phyloP scores from a whole-genome alignment of 164 flowering plant genomes.

The Stephania yunnanensis region DNA sequence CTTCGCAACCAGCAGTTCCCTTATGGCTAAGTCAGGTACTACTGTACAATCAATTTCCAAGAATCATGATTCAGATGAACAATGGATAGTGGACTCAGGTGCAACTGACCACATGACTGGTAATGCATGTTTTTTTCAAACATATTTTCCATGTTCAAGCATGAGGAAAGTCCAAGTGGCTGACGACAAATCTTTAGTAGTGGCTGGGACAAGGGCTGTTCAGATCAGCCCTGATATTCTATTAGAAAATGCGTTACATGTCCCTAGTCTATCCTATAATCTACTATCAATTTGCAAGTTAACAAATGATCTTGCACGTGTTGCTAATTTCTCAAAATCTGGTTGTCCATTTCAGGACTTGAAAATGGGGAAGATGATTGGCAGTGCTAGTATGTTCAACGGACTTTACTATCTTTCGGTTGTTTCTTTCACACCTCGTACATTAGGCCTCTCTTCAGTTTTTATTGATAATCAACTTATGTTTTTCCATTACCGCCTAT shows the following conservation, averaged over 20 bases:
- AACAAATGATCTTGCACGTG: too few relatives aligned
- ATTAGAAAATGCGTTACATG: slow-evolving; percentile 1
- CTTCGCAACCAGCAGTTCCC: neutral
- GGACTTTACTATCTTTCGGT: too few relatives aligned
- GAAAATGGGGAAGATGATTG: slow-evolving; percentile 20
- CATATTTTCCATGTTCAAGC: too few relatives aligned
- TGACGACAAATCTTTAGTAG: neutral
- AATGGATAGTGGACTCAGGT: neutral
- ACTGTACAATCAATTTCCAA: too few relatives aligned
- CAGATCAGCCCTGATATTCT: neutral
- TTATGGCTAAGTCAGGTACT: neutral
- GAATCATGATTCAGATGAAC: too few relatives aligned
- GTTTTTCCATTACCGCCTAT: too few relatives aligned
- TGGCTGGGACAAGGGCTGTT: neutral
- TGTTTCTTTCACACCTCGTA: neutral
- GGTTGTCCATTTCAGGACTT: neutral
- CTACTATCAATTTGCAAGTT: too few relatives aligned
- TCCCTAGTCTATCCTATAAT: neutral
- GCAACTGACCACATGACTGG: neutral
- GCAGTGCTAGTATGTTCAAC: slow-evolving; percentile 13
- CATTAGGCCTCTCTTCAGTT: neutral
- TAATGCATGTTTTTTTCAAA: neutral
- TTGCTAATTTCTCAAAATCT: too few relatives aligned
- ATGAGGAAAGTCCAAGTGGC: neutral
- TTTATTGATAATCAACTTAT: too few relatives aligned